phyloP scores from a whole-genome alignment of 179 eudicot genomes.

The Drosera spatulata region DNA sequence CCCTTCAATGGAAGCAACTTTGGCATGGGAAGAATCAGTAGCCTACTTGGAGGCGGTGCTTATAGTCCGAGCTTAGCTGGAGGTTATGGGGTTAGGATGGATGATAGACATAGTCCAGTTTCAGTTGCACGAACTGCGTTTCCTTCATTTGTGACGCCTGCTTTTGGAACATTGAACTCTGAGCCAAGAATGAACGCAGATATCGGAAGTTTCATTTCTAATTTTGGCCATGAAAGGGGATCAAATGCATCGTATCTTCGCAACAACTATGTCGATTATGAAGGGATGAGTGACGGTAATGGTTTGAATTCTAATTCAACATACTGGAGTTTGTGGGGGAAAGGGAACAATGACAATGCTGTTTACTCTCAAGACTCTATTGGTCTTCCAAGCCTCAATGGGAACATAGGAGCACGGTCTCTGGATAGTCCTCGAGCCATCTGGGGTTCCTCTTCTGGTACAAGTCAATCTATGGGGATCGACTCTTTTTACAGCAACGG shows the following conservation, averaged over 20 bases:
- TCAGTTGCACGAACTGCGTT: conserved; percentile 26
- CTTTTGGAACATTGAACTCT: conserved; percentile 23
- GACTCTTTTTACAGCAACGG: conserved; percentile 17
- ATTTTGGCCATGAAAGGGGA: conserved; percentile 25
- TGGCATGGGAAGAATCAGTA: conserved; percentile 26
- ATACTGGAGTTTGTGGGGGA: conserved; percentile 45
- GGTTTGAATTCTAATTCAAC: conserved; percentile 21
- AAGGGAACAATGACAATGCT: conserved; percentile 19
- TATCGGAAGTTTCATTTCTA: conserved; percentile 20
- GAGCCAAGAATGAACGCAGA: conserved; percentile 38
- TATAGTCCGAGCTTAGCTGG: conserved; percentile 24
- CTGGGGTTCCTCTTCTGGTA: conserved; percentile 16
- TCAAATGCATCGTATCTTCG: conserved; percentile 15
- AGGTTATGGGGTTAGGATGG: conserved; percentile 28
- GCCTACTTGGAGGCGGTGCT: conserved; percentile 25
- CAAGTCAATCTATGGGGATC: conserved; percentile 18
- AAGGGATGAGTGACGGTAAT: conserved; percentile 19
- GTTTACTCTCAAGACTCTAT: conserved; percentile 10
- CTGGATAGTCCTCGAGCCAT: conserved; percentile 18
- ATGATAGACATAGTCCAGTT: conserved; percentile 28
- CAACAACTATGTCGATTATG: conserved; percentile 25
- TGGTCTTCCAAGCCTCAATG: conserved; percentile 18
- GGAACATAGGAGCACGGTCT: conserved; percentile 20
- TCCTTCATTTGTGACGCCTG: conserved; percentile 25
- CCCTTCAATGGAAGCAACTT: conserved; percentile 21